phyloP scores from a whole-genome alignment of 768 basidiomycete species.

The Leccinum boreale region DNA sequence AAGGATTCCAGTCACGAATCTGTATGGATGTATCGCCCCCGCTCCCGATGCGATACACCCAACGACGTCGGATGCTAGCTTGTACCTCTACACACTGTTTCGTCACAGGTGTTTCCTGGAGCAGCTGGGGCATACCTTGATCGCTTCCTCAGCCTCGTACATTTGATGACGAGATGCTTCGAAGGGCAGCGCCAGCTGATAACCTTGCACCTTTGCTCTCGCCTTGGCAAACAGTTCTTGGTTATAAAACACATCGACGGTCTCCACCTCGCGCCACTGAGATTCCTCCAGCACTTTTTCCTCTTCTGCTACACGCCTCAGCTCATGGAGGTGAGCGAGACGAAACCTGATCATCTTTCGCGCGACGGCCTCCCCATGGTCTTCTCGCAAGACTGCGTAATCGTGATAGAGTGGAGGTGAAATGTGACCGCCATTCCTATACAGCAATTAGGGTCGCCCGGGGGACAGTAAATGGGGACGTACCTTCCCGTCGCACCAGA shows the following conservation, averaged over 20 bases:
- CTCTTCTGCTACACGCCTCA: slow-evolving; percentile 49
- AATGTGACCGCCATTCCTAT: slow-evolving; percentile 70
- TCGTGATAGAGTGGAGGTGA: slow-evolving; percentile 59
- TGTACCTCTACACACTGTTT: slow-evolving; percentile 38
- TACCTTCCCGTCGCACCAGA: slow-evolving; percentile 74
- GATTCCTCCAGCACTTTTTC: slow-evolving; percentile 50
- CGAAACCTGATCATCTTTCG: slow-evolving; percentile 59
- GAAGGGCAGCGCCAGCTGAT: slow-evolving; percentile 47
- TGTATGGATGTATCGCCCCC: slow-evolving; percentile 68
- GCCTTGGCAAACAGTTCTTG: slow-evolving; percentile 39
- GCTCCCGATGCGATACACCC: slow-evolving; percentile 55
- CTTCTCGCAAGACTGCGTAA: slow-evolving; percentile 45
- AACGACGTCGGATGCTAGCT: slow-evolving; percentile 40
- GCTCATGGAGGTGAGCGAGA: slow-evolving; percentile 49
- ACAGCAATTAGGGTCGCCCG: neutral
- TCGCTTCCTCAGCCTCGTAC: slow-evolving; percentile 33
- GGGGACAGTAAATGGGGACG: slow-evolving; percentile 14
- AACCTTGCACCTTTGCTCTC: slow-evolving; percentile 41
- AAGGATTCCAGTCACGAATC: slow-evolving; percentile 62
- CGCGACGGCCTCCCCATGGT: slow-evolving; percentile 45
- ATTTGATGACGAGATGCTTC: slow-evolving; percentile 38
- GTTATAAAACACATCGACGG: slow-evolving; percentile 55
- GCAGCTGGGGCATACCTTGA: slow-evolving; percentile 18
- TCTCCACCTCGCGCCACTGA: slow-evolving; percentile 56
- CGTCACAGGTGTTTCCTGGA: neutral